Conservation (phyloP, 2,329 filamentous ascomycete genomes). For the Cladosporium sp. region DNA sequence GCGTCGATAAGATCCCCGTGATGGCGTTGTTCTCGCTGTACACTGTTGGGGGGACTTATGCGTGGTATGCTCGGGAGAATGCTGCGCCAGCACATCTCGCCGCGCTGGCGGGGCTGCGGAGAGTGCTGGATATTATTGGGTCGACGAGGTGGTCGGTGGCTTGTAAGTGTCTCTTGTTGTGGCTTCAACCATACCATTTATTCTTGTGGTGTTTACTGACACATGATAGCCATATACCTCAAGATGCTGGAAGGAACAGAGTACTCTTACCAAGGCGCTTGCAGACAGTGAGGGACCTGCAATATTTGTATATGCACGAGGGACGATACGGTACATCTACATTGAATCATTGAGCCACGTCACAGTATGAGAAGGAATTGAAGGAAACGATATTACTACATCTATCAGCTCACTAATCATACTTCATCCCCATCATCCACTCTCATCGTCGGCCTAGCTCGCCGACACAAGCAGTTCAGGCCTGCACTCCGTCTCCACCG, state of each 20-base stretch:
- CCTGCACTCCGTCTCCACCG: conserved; percentile 23
- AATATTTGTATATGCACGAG: background rate
- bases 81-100: conserved; percentile 17
- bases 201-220: background rate
- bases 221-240: background rate
- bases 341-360: background rate
- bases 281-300: background rate
- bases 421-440: background rate
- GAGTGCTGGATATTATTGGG: background rate
- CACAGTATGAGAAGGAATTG: background rate
- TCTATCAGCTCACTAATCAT: conserved; percentile 7
- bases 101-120: conserved; percentile 18
- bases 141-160: background rate
- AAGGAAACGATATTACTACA: conserved; percentile 16
- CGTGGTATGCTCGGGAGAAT: conserved; percentile 24
- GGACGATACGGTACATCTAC: background rate
- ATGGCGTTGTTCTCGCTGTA: conserved; percentile 23
- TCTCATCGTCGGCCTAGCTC: background rate
- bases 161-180: background rate
- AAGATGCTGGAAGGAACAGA: conserved; percentile 5
- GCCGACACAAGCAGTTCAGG: conserved; percentile 18
- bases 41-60: conserved; percentile 22
- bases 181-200: no score
- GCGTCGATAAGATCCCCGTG: conserved; percentile 18
- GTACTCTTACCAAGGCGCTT: background rate